A percentile compares a stretch with the other conserved stretches of the same genome.
phyloP scores from a whole-genome alignment of 192 early-diverging fungal genomes.

The Rhizophagus clarus region DNA sequence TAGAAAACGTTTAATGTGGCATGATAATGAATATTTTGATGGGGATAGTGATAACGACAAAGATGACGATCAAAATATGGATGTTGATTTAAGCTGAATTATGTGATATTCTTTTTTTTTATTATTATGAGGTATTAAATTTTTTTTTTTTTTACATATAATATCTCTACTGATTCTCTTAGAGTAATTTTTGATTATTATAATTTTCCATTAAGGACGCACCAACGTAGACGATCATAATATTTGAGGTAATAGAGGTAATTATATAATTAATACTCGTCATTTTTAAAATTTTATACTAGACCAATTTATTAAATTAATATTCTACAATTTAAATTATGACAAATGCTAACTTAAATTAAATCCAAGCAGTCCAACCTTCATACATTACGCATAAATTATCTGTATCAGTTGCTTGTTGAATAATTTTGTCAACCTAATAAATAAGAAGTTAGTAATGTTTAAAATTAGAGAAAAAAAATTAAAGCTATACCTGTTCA shows the following conservation, averaged over 20 bases:
- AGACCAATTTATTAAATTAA: too few relatives aligned
- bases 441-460: background rate
- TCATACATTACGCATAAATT: conserved; percentile 84
- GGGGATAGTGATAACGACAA: conserved; percentile 23
- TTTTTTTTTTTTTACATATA: too few relatives aligned
- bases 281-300: too few relatives aligned
- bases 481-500: conserved; percentile 55
- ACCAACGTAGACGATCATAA: too few relatives aligned
- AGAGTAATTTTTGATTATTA: too few relatives aligned
- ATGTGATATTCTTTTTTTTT: background rate
- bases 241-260: too few relatives aligned
- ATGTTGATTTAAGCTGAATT: background rate
- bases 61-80: background rate
- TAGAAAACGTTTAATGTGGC: conserved; percentile 1
- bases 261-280: too few relatives aligned
- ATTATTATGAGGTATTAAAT: too few relatives aligned
- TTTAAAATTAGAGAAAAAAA: background rate
- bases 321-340: too few relatives aligned
- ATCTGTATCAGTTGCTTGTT: conserved; percentile 65
- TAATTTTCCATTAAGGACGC: too few relatives aligned
- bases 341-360: conserved; percentile 19
- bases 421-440: conserved; percentile 63
- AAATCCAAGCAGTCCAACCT: conserved; percentile 90
- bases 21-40: conserved; percentile 33
- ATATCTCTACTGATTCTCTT: too few relatives aligned